Conservation (phyloP, 176 grass and related monocot species). For the Chrysopogon serrulatus region DNA sequence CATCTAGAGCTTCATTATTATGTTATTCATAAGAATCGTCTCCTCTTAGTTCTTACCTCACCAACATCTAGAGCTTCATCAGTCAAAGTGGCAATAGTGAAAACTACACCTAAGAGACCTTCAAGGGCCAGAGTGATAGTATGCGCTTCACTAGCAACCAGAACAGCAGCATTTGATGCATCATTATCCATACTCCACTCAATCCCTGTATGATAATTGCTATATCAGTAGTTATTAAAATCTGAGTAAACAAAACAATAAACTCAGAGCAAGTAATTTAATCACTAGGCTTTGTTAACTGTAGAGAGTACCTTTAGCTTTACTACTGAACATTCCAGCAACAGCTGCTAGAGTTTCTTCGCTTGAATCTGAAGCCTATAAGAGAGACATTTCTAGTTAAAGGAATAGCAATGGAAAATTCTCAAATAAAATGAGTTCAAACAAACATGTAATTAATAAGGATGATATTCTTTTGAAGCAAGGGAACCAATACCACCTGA, state of each 20-base stretch:
- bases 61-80: constrained; percentile 90
- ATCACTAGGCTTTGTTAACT: background rate
- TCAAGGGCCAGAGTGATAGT: constrained; percentile 92
- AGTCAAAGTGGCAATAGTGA: constrained; percentile 95
- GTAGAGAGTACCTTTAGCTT: constrained; percentile 93
- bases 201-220: constrained; percentile 52
- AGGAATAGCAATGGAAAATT: background rate
- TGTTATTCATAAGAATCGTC: constrained; percentile 1
- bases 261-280: constrained; percentile 6
- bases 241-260: background rate
- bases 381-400: constrained; percentile 26
- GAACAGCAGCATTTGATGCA: constrained; percentile 95
- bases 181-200: constrained; percentile 99
- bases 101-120: constrained; percentile 96
- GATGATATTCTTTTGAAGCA: constrained; percentile 14
- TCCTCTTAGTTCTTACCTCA: constrained; percentile 70
- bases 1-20: background rate
- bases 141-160: constrained; percentile 99
- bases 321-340: constrained; percentile 99
- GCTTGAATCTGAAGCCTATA: constrained; percentile 89
- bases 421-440: background rate
- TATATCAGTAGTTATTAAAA: background rate
- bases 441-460: background rate
- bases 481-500: constrained; percentile 67
- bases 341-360: constrained; percentile 95